Conservation (phyloP, 2,329 filamentous ascomycete species). For the Cordyceps javanica region DNA sequence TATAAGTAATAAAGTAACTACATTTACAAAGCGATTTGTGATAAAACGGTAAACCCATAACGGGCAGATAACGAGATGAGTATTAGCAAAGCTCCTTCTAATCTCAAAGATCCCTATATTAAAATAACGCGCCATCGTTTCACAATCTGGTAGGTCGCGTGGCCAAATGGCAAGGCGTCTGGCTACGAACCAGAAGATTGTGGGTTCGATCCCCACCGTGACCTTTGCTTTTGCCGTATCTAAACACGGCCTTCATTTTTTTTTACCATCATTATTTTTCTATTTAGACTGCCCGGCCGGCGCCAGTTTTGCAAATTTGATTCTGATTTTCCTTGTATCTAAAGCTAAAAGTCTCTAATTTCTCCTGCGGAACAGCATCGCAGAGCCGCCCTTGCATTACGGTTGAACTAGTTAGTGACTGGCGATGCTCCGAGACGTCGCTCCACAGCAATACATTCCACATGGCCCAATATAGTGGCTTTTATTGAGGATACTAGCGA, state of each 20-base stretch:
- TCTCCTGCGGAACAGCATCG: too few species aligned
- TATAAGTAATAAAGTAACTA: too few species aligned
- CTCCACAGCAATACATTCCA: slow-evolving; percentile 12
- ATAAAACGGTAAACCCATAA: too few species aligned
- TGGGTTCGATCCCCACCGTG: slow-evolving; percentile 15
- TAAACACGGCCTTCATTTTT: not conserved
- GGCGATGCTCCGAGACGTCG: not conserved
- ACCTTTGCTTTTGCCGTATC: not conserved
- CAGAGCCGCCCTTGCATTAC: not conserved
- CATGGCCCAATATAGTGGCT: not conserved
- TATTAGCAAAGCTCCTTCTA: not conserved
- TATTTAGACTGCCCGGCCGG: too few species aligned
- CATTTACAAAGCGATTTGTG: too few species aligned
- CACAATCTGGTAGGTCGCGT: slow-evolving; percentile 6
- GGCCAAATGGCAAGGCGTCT: slow-evolving; percentile 14
- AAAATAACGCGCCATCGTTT: not conserved
- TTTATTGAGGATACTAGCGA: not conserved
- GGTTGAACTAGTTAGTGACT: too few species aligned
- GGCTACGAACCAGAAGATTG: slow-evolving; percentile 14
- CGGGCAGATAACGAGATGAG: too few species aligned
- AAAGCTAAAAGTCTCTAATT: not conserved
- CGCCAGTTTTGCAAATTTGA: not conserved
- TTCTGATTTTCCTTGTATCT: not conserved
- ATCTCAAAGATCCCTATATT: not conserved
- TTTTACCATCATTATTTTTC: not conserved